Conservation (phyloP, 768 basidiomycete species). For the Asterophora parasitica region DNA sequence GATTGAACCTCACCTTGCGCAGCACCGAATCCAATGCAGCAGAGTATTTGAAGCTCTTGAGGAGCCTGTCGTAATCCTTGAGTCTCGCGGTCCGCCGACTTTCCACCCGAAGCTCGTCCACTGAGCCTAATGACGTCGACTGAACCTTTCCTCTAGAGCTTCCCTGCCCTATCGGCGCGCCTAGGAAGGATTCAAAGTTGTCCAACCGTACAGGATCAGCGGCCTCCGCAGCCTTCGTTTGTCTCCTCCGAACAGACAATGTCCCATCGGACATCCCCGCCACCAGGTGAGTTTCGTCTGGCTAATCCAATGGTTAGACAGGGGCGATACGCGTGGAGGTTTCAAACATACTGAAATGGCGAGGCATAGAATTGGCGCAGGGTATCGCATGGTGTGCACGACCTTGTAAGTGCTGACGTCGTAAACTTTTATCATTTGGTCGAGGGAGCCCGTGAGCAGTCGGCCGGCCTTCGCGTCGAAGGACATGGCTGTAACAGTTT, state of each 20-base stretch:
- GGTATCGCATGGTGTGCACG: slow-evolving; percentile 97
- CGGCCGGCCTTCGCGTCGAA: slow-evolving; percentile 75
- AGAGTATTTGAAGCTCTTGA: slow-evolving; percentile 92
- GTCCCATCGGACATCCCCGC: slow-evolving; percentile 99
- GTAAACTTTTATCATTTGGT: slow-evolving; percentile 99
- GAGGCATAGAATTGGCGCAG: slow-evolving; percentile 84
- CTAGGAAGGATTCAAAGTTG: slow-evolving; percentile 65
- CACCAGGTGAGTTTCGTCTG: slow-evolving; percentile 93
- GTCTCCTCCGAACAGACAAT: slow-evolving; percentile 89
- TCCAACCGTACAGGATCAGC: slow-evolving; percentile 44
- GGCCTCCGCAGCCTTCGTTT: slow-evolving; percentile 65
- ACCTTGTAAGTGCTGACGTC: slow-evolving; percentile 93
- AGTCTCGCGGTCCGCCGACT: slow-evolving; percentile 64
- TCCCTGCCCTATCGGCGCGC: slow-evolving; percentile 46
- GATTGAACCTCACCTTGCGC: slow-evolving; percentile 53
- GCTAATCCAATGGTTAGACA: slow-evolving; percentile 39
- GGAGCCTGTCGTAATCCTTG: slow-evolving; percentile 81
- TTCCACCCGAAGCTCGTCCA: slow-evolving; percentile 76
- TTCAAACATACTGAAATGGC: slow-evolving; percentile 75
- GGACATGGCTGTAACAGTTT: slow-evolving; percentile 87
- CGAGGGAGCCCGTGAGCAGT: slow-evolving; percentile 84
- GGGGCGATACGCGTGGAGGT: not conserved
- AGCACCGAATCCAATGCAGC: slow-evolving; percentile 92
- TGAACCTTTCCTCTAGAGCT: slow-evolving; percentile 38
- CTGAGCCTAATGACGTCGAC: slow-evolving; percentile 51